These are phyloP conservation scores for Fusarium phyllophilum DNA, from an alignment of 2,329 filamentous ascomycete genomes.

Conservation along the genomic window DNA sequence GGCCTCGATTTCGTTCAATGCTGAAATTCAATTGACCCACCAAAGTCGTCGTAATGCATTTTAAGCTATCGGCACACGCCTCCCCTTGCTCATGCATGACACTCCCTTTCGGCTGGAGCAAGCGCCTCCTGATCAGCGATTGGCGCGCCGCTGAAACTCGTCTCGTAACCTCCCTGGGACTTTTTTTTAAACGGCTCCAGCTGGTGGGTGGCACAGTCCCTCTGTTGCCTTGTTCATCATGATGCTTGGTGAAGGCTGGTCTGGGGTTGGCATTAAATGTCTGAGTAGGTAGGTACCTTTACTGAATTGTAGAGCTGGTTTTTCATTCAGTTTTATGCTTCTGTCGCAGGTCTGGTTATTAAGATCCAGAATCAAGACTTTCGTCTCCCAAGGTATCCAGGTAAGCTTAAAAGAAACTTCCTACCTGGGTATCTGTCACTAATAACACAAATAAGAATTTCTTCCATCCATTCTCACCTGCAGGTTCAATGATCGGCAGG, in stretches of 20 bases:
- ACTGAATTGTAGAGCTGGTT: neutral
- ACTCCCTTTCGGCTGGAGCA: slow-evolving; percentile 25
- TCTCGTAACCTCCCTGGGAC: slow-evolving; percentile 12
- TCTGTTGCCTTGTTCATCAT: neutral
- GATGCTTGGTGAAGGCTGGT: neutral
- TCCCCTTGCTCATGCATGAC: neutral
- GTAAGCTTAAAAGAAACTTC: neutral
- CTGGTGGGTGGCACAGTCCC: slow-evolving; percentile 4
- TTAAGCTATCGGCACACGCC: slow-evolving; percentile 5
- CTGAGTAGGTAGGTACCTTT: neutral
- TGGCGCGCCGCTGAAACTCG: slow-evolving; percentile 31
- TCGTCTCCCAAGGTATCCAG: neutral
- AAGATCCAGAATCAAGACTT: neutral
- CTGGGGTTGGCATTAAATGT: slow-evolving; percentile 7
- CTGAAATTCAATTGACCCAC: slow-evolving; percentile 21
- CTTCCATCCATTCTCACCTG: neutral
- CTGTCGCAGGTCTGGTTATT: neutral
- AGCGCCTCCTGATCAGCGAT: slow-evolving; percentile 28
- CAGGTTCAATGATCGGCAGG: slow-evolving; percentile 30
- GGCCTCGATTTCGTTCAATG: slow-evolving; percentile 20
- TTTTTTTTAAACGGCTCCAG: slow-evolving; percentile 10
- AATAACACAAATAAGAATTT: neutral
- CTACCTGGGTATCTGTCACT: neutral
- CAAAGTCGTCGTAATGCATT: slow-evolving; percentile 37
- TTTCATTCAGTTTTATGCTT: neutral